Evolutionary conservation across 441 rosid species (phyloP).

Genomic region (Dalechampia spathulata): DNA sequence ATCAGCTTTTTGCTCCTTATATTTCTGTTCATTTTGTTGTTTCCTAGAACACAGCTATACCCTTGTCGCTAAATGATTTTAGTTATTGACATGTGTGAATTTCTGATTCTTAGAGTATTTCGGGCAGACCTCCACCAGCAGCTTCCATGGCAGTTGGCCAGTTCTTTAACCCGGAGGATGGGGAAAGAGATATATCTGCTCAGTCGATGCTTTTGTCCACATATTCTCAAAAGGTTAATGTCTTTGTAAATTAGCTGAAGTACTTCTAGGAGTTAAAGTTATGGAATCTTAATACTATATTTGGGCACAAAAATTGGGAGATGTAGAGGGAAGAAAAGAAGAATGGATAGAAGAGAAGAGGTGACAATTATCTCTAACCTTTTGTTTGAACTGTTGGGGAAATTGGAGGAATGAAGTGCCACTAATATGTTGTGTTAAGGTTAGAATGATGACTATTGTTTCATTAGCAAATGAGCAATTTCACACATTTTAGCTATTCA

Average conservation of each 20-base stretch:
- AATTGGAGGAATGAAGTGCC: background rate
- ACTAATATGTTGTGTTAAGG: background rate
- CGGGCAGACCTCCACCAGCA: constrained; percentile 97
- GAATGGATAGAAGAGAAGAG: background rate
- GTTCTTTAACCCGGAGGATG: constrained; percentile 84
- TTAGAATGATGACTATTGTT: background rate
- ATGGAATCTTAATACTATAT: background rate
- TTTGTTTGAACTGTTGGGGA: background rate
- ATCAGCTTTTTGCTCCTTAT: constrained; percentile 1
- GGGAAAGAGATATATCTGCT: constrained; percentile 58
- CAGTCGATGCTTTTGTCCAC: constrained; percentile 56
- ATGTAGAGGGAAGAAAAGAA: constrained; percentile 2
- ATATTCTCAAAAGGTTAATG: constrained; percentile 64
- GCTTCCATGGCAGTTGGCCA: constrained; percentile 99
- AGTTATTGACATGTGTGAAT: constrained; percentile 26
- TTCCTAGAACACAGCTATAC: constrained; percentile 4
- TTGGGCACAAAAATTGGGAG: background rate
- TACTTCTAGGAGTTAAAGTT: constrained; percentile 7
- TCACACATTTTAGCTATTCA: background rate
- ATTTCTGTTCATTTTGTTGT: constrained; percentile 1
- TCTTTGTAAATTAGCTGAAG: constrained; percentile 10
- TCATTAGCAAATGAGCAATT: background rate
- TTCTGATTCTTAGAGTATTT: constrained; percentile 57
- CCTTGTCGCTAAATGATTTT: constrained; percentile 1
- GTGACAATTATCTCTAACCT: too few species aligned